These are phyloP conservation scores for Aspergillus oerlinghausenensis DNA, from an alignment of 2,329 filamentous ascomycete genomes.

Conservation along the genomic window DNA sequence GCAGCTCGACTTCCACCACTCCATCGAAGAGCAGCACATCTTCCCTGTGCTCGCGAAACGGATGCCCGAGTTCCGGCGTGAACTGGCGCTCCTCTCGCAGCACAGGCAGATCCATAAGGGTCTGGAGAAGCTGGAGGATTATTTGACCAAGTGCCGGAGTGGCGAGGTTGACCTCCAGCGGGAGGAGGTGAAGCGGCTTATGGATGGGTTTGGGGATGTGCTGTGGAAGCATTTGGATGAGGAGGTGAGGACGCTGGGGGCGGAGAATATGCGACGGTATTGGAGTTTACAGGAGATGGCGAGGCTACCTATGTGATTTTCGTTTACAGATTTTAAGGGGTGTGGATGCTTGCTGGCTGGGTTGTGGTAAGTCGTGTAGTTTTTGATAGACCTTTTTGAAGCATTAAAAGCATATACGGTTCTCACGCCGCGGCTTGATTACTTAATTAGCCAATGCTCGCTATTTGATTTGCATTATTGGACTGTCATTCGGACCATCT, in stretches of 20 bases:
- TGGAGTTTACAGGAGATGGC: constrained; percentile 74
- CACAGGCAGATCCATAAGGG: constrained; percentile 76
- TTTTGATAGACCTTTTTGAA: neutral
- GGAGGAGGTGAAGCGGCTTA: constrained; percentile 60
- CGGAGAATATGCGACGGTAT: constrained; percentile 82
- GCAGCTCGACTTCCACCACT: constrained; percentile 71
- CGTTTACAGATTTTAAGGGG: neutral
- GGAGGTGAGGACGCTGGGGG: constrained; percentile 72
- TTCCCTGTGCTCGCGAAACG: constrained; percentile 72
- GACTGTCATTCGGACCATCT: neutral
- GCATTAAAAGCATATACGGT: neutral
- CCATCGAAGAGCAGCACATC: constrained; percentile 75
- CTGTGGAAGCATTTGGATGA: constrained; percentile 80
- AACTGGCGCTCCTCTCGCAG: constrained; percentile 66
- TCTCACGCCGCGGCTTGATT: neutral
- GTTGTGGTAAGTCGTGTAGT: no score
- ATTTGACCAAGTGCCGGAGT: constrained; percentile 57
- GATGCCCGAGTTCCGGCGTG: constrained; percentile 71
- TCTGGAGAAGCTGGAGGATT: constrained; percentile 62
- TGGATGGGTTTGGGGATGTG: constrained; percentile 75
- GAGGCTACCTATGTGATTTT: constrained; percentile 59
- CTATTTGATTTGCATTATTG: no score
- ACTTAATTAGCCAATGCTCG: no score
- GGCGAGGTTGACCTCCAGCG: constrained; percentile 59
- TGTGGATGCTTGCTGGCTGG: neutral